Conservation (phyloP, 805 yeast species). For the Candida nonsorbophila region DNA sequence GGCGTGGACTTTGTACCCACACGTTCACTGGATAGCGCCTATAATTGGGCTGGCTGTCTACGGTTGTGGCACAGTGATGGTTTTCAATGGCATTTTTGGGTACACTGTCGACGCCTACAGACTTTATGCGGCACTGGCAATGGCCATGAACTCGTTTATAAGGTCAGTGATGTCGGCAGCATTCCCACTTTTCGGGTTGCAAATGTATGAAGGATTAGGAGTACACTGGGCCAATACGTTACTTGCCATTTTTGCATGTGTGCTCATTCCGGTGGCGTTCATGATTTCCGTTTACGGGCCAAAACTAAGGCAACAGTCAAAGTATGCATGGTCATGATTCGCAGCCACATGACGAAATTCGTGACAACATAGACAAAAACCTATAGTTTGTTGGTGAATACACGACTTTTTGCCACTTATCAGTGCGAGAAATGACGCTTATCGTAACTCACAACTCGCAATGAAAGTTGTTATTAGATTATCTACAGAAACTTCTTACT, state of each 20-base stretch:
- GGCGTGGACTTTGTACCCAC: slow-evolving; percentile 69
- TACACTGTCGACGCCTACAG: slow-evolving; percentile 56
- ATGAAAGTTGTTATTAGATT: slow-evolving; percentile 50
- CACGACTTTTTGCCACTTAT: too few species aligned
- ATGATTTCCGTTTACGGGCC: slow-evolving; percentile 47
- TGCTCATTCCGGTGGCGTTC: slow-evolving; percentile 52
- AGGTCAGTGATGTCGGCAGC: slow-evolving; percentile 51
- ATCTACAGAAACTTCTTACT: slow-evolving; percentile 38
- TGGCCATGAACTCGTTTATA: slow-evolving; percentile 54
- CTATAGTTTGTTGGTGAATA: too few species aligned
- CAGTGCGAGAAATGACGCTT: too few species aligned
- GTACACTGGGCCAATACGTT: slow-evolving; percentile 53
- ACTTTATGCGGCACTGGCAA: slow-evolving; percentile 52
- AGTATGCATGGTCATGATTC: slow-evolving; percentile 22
- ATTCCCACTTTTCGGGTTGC: slow-evolving; percentile 51
- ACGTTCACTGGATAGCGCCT: slow-evolving; percentile 67
- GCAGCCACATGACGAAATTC: too few species aligned
- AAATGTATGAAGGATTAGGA: slow-evolving; percentile 43
- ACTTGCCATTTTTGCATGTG: slow-evolving; percentile 45
- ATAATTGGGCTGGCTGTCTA: slow-evolving; percentile 33
- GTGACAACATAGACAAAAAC: too few species aligned
- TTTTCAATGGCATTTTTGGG: slow-evolving; percentile 51
- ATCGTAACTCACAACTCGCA: too few species aligned
- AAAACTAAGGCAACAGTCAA: slow-evolving; percentile 16
- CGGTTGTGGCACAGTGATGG: slow-evolving; percentile 41